Conservation (phyloP, 139 green algal species). For the Coelastrella sp. region DNA sequence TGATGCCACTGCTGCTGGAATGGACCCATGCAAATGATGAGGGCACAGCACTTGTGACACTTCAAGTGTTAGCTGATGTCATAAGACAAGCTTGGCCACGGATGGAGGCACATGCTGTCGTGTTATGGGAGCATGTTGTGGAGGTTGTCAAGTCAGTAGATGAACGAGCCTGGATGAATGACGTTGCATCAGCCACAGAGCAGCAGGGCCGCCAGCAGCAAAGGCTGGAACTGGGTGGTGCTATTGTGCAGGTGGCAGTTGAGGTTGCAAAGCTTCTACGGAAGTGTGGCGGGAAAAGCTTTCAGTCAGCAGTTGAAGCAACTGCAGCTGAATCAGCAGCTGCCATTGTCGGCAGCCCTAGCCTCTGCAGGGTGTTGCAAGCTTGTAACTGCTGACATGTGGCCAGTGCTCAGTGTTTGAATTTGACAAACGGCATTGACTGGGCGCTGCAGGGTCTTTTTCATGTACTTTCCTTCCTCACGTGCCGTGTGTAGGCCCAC, state of each 20-base stretch:
- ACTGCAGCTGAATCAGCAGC: not conserved
- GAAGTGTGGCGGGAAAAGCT: not conserved
- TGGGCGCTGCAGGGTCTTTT: too few species aligned
- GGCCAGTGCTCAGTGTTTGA: too few species aligned
- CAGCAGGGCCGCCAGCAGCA: not conserved
- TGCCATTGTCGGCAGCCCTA: too few species aligned
- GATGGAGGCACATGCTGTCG: conserved; percentile 51
- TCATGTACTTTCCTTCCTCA: too few species aligned
- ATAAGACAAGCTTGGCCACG: conserved; percentile 61
- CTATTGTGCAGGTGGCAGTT: not conserved
- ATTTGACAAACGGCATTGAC: too few species aligned
- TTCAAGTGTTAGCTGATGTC: conserved; percentile 44
- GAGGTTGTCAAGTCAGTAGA: conserved; percentile 9
- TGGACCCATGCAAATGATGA: conserved; percentile 58
- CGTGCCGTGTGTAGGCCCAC: too few species aligned
- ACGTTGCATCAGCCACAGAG: not conserved
- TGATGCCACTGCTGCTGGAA: conserved; percentile 67
- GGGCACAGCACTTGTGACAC: conserved; percentile 11
- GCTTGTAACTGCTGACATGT: too few species aligned
- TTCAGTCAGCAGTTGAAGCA: not conserved
- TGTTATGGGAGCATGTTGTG: conserved; percentile 59
- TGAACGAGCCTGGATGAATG: not conserved
- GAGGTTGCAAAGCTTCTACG: not conserved
- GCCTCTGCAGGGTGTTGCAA: too few species aligned
- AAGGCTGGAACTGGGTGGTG: not conserved